A percentile compares a stretch with the other conserved stretches of the same genome.
Evolutionary conservation across 2,329 filamentous ascomycete species (phyloP).

Genomic region (Trichothecium roseum): DNA sequence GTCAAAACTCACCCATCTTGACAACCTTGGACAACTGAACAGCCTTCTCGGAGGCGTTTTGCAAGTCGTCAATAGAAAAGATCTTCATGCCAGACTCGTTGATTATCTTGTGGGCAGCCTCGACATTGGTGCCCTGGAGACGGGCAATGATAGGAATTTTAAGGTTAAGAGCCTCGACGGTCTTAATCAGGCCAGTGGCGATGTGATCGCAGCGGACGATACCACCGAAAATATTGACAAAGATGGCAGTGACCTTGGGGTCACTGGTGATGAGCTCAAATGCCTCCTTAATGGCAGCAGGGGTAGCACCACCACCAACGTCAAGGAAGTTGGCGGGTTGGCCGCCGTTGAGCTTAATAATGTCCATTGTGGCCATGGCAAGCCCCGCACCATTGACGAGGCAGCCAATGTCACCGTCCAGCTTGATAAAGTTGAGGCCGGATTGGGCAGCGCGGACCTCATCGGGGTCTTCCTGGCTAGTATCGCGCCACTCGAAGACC

Average conservation of each 20-base stretch:
- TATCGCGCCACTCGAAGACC: slow-evolving; percentile 86
- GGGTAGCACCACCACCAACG: slow-evolving; percentile 94
- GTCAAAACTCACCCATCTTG: slow-evolving; percentile 69
- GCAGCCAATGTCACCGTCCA: slow-evolving; percentile 98
- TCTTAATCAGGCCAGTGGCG: slow-evolving; percentile 89
- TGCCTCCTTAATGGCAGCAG: slow-evolving; percentile 90
- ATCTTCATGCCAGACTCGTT: slow-evolving; percentile 99
- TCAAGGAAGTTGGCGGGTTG: slow-evolving; percentile 97
- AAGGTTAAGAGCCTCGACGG: slow-evolving; percentile 88
- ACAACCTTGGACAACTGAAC: slow-evolving; percentile 99
- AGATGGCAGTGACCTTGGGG: slow-evolving; percentile 95
- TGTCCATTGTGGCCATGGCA: slow-evolving; percentile 99
- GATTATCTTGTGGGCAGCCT: slow-evolving; percentile 83
- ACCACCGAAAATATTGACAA: slow-evolving; percentile 99
- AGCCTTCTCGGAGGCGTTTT: slow-evolving; percentile 93
- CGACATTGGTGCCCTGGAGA: slow-evolving; percentile 97
- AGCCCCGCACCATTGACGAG: slow-evolving; percentile 98
- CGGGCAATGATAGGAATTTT: slow-evolving; percentile 94
- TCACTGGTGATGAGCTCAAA: slow-evolving; percentile 99
- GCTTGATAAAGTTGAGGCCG: slow-evolving; percentile 99
- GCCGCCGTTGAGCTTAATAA: slow-evolving; percentile 99
- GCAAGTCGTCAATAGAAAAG: slow-evolving; percentile 97
- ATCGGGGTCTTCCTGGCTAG: slow-evolving; percentile 90
- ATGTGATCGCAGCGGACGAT: slow-evolving; percentile 98
- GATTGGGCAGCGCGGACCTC: slow-evolving; percentile 94